Evolutionary conservation across 768 basidiomycete species (phyloP).

Genomic region (Arthromyces matolae): DNA sequence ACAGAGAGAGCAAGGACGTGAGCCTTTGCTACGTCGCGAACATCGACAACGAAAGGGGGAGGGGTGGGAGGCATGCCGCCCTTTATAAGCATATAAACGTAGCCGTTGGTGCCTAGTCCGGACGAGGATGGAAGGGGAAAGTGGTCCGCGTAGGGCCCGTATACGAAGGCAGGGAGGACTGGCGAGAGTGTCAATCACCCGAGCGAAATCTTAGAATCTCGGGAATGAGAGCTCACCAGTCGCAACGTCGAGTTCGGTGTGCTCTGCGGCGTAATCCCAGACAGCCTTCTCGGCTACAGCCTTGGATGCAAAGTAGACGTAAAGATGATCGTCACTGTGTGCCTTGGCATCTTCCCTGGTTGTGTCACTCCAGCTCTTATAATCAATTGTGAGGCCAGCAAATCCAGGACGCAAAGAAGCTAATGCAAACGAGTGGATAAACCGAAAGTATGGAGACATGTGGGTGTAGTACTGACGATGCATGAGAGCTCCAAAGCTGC

Average conservation of each 20-base stretch:
- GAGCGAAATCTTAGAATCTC: not conserved
- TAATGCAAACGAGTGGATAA: not conserved
- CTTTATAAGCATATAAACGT: constrained; percentile 26
- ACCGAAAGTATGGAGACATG: not conserved
- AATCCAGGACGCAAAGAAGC: constrained; percentile 21
- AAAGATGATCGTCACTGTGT: constrained; percentile 24
- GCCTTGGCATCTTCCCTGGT: constrained; percentile 28
- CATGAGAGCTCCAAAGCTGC: constrained; percentile 28
- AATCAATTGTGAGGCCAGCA: constrained; percentile 21
- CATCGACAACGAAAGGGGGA: constrained; percentile 32
- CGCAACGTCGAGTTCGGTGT: constrained; percentile 36
- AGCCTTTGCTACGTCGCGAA: constrained; percentile 33
- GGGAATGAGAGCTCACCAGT: constrained; percentile 28
- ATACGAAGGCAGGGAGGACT: constrained; percentile 37
- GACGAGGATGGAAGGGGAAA: constrained; percentile 26
- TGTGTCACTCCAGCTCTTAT: constrained; percentile 32
- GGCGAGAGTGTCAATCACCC: not conserved
- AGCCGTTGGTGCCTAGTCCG: constrained; percentile 28
- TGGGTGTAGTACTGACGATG: constrained; percentile 25
- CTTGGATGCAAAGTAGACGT: constrained; percentile 40
- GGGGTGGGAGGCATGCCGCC: constrained; percentile 20
- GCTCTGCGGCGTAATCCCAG: constrained; percentile 37
- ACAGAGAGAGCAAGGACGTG: constrained; percentile 31
- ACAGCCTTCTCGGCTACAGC: constrained; percentile 37
- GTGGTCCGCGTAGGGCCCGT: constrained; percentile 32